Conservation (phyloP, 2,329 filamentous ascomycete genomes). For the Chaetomium strumarium region DNA sequence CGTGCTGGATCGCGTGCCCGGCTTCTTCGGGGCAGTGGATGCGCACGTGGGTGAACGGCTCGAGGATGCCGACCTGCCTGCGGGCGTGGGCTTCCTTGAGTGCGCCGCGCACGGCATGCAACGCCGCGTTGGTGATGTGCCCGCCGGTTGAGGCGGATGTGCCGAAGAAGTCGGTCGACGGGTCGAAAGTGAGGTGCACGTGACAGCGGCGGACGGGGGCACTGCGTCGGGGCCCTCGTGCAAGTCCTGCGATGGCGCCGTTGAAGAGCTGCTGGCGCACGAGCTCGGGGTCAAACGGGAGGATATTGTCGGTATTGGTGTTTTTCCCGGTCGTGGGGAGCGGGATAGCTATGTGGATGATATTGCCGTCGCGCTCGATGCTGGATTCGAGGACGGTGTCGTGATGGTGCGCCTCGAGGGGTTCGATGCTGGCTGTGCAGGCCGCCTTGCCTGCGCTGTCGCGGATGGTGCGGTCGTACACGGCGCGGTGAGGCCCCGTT, state of each 20-base stretch:
- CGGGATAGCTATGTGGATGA: conserved; percentile 50
- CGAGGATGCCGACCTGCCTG: conserved; percentile 63
- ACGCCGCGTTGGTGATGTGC: conserved; percentile 60
- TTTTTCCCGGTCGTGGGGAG: conserved; percentile 30
- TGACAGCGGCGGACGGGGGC: conserved; percentile 74
- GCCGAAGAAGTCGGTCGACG: conserved; percentile 58
- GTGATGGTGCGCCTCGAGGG: conserved; percentile 42
- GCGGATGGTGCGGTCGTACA: conserved; percentile 74
- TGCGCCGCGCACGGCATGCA: conserved; percentile 60
- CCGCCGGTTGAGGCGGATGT: conserved; percentile 63
- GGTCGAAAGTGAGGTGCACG: conserved; percentile 65
- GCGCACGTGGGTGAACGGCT: conserved; percentile 86
- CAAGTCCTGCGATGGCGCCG: conserved; percentile 75
- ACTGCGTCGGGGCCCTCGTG: conserved; percentile 73
- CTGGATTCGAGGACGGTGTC: conserved; percentile 37
- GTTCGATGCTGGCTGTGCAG: conserved; percentile 63
- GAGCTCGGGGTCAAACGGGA: conserved; percentile 45
- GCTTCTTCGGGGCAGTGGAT: conserved; percentile 80
- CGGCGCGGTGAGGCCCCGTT: conserved; percentile 51
- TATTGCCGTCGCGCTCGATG: conserved; percentile 64
- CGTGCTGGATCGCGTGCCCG: conserved; percentile 76
- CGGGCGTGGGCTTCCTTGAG: conserved; percentile 56
- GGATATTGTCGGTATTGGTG: conserved; percentile 38
- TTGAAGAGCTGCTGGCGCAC: conserved; percentile 62
- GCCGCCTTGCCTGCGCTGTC: conserved; percentile 73